These are phyloP conservation scores for Nemophila menziesii DNA, from an alignment of 257 asterid genomes.

Conservation along the genomic window DNA sequence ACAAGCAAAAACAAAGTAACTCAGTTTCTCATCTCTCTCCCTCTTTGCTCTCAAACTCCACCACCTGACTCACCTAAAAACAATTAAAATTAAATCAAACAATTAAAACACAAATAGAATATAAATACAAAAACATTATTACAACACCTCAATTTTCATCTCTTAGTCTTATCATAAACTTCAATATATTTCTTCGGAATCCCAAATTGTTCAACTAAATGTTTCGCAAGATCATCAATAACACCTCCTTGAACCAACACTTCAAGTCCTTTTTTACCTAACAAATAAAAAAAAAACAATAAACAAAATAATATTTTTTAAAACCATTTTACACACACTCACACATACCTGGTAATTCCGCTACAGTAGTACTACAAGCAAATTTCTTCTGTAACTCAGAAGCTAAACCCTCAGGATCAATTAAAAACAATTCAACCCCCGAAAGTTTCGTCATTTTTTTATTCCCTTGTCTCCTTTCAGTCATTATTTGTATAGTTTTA, in stretches of 20 bases:
- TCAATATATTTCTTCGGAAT: constrained; percentile 81
- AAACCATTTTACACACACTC: background rate
- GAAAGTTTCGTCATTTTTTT: constrained; percentile 84
- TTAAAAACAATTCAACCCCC: constrained; percentile 81
- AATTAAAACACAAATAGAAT: no score
- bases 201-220: constrained; percentile 74
- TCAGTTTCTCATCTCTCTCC: no score
- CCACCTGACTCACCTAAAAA: no score
- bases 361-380: constrained; percentile 84
- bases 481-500: constrained; percentile 76
- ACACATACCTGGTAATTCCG: constrained; percentile 86
- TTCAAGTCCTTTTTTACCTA: constrained; percentile 88
- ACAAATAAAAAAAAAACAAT: constrained; percentile 4
- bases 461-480: constrained; percentile 93
- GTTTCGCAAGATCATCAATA: constrained; percentile 73
- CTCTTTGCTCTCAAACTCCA: no score
- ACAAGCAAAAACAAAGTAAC: no score
- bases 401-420: constrained; percentile 73
- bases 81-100: no score
- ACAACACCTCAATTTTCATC: constrained; percentile 34
- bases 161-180: constrained; percentile 84
- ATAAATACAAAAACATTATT: no score
- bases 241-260: constrained; percentile 96
- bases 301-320: constrained; percentile 1
- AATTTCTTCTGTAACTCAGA: constrained; percentile 97